phyloP scores from a whole-genome alignment of 371 early-diverging fungal genomes.

The Saksenaea oblongispora region DNA sequence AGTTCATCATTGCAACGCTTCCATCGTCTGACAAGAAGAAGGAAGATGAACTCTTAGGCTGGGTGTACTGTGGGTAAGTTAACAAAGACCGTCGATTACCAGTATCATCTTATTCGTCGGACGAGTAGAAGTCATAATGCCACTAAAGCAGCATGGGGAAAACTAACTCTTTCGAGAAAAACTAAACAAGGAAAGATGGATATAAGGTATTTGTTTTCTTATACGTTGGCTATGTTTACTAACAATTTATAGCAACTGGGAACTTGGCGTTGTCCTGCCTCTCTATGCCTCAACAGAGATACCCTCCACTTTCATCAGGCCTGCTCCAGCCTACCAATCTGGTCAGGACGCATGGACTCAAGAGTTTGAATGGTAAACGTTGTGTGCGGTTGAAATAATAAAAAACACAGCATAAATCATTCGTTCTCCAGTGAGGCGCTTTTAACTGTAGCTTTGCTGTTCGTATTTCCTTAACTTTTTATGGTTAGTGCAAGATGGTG shows the following conservation, averaged over 20 bases:
- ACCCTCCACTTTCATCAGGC: slow-evolving; percentile 37
- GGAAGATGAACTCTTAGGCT: slow-evolving; percentile 25
- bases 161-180: slow-evolving; percentile 22
- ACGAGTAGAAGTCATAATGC: slow-evolving; percentile 46
- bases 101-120: neutral
- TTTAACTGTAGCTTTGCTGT: no score
- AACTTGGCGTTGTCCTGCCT: slow-evolving; percentile 47
- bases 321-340: slow-evolving; percentile 34
- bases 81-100: neutral
- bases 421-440: no score
- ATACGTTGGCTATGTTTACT: neutral
- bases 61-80: slow-evolving; percentile 46
- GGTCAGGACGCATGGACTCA: slow-evolving; percentile 48
- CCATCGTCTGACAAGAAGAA: slow-evolving; percentile 1
- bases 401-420: no score
- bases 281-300: slow-evolving; percentile 28
- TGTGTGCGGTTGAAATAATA: no score
- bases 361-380: slow-evolving; percentile 12
- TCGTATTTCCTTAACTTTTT: no score
- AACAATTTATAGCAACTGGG: slow-evolving; percentile 42
- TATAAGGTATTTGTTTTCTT: slow-evolving; percentile 32
- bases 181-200: slow-evolving; percentile 33
- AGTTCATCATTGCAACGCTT: slow-evolving; percentile 47
- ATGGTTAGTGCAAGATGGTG: no score
- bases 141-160: slow-evolving; percentile 47